Evolutionary conservation across 164 flowering plant species (phyloP).

Genomic region (Berberis vulgaris): DNA sequence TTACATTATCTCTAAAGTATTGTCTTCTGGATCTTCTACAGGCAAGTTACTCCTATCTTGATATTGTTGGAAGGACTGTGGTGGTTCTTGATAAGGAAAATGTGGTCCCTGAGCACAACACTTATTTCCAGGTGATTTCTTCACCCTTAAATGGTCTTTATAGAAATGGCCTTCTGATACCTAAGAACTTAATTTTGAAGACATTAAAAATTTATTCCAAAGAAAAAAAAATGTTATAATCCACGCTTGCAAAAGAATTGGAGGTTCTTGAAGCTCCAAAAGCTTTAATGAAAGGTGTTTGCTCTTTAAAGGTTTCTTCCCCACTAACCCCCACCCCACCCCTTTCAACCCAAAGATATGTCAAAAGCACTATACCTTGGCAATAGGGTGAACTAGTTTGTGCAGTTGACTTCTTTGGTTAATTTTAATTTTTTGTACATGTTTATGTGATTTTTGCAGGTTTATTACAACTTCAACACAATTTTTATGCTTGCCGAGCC

Average conservation of each 20-base stretch:
- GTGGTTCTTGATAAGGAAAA: slow-evolving; percentile 84
- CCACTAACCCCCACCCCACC: no score
- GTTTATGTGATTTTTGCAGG: slow-evolving; percentile 39
- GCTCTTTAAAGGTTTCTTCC: no score
- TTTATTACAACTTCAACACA: slow-evolving; percentile 78
- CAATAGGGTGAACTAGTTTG: no score
- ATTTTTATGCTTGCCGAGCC: slow-evolving; percentile 94
- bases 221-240: no score
- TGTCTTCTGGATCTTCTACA: slow-evolving; percentile 30
- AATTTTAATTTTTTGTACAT: not conserved
- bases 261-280: no score
- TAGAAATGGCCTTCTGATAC: not conserved
- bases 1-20: not conserved
- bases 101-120: slow-evolving; percentile 76
- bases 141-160: slow-evolving; percentile 1
- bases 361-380: no score
- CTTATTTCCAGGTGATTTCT: slow-evolving; percentile 70
- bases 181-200: not conserved
- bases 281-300: no score
- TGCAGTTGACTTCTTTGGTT: not conserved
- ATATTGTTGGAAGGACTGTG: slow-evolving; percentile 85
- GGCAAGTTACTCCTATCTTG: slow-evolving; percentile 91
- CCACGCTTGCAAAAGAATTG: no score
- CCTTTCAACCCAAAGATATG: no score
- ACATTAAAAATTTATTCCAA: not conserved